A percentile compares a stretch with the other conserved stretches of the same genome.
These are phyloP conservation scores for Globisporangium carolinianum DNA, from an alignment of 352 stramenopile genomes.

Conservation along the genomic window DNA sequence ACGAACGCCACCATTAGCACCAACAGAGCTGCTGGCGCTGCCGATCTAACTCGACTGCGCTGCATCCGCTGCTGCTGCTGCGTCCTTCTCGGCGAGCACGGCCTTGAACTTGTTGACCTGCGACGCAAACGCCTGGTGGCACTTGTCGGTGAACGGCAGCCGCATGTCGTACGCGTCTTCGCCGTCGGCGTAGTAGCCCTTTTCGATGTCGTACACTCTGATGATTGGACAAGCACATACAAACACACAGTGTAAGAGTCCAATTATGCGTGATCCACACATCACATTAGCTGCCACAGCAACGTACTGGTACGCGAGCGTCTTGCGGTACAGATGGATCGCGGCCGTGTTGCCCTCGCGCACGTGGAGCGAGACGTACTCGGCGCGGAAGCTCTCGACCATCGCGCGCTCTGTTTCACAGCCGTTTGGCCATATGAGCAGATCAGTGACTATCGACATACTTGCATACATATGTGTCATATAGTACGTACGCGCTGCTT, in stretches of 20 bases:
- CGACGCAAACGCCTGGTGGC: conserved; percentile 77
- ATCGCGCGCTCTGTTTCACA: conserved; percentile 86
- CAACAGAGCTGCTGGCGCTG: too few relatives aligned
- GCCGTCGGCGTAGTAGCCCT: conserved; percentile 99
- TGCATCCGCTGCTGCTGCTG: conserved; percentile 18
- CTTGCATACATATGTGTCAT: neutral
- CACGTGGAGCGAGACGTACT: conserved; percentile 99
- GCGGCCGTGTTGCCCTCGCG: conserved; percentile 96
- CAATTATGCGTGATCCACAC: too few relatives aligned
- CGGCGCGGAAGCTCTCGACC: conserved; percentile 95
- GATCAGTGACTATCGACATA: too few relatives aligned
- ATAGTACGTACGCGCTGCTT: conserved; percentile 67
- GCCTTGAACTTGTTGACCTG: conserved; percentile 83
- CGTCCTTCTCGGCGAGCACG: conserved; percentile 64
- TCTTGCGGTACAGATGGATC: conserved; percentile 98
- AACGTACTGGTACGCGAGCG: conserved; percentile 94
- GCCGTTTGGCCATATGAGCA: neutral
- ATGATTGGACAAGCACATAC: neutral
- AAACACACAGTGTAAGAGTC: neutral
- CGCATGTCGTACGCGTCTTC: conserved; percentile 99
- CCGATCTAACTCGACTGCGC: conserved; percentile 10
- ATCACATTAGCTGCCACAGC: too few relatives aligned
- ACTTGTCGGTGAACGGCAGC: conserved; percentile 91
- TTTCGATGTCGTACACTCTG: conserved; percentile 97
- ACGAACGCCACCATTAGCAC: too few relatives aligned